These are phyloP conservation scores for Cerrena zonata DNA, from an alignment of 1,284 basidiomycete genomes.

Conservation along the genomic window DNA sequence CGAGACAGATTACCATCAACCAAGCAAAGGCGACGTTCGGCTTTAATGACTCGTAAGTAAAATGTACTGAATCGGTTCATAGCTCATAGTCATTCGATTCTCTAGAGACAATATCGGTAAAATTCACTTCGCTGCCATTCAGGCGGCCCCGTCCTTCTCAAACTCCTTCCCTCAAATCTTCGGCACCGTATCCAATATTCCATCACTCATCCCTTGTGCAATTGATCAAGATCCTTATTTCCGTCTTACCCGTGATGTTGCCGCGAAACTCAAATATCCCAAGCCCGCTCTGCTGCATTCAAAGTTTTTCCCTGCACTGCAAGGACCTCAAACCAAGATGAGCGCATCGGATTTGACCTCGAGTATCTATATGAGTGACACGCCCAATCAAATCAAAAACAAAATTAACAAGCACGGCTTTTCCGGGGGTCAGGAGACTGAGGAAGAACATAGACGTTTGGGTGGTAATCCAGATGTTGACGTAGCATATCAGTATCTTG, in stretches of 20 bases:
- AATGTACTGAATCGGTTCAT: background rate
- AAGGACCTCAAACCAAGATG: slow-evolving; percentile 99
- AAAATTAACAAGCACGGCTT: slow-evolving; percentile 94
- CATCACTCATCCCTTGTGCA: slow-evolving; percentile 93
- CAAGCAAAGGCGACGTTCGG: slow-evolving; percentile 95
- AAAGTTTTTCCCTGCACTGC: slow-evolving; percentile 97
- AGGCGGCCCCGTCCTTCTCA: slow-evolving; percentile 94
- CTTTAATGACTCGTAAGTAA: slow-evolving; percentile 83
- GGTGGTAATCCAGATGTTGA: slow-evolving; percentile 96
- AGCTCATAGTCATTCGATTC: background rate
- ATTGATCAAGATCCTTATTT: slow-evolving; percentile 98
- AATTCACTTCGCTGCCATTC: slow-evolving; percentile 95
- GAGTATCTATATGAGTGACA: slow-evolving; percentile 95
- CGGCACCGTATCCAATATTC: slow-evolving; percentile 77
- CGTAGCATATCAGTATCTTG: slow-evolving; percentile 91
- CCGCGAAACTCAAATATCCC: slow-evolving; percentile 88
- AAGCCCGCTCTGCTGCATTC: slow-evolving; percentile 91
- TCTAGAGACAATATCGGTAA: slow-evolving; percentile 94
- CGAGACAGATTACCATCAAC: slow-evolving; percentile 87
- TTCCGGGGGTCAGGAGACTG: slow-evolving; percentile 84
- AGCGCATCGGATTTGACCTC: slow-evolving; percentile 88
- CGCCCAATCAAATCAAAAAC: slow-evolving; percentile 90
- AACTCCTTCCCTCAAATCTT: slow-evolving; percentile 99
- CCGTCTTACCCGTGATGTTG: slow-evolving; percentile 93
- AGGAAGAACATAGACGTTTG: slow-evolving; percentile 84